These are phyloP conservation scores for Colletotrichum coccodes DNA, from an alignment of 2,329 filamentous ascomycete genomes.

Conservation along the genomic window DNA sequence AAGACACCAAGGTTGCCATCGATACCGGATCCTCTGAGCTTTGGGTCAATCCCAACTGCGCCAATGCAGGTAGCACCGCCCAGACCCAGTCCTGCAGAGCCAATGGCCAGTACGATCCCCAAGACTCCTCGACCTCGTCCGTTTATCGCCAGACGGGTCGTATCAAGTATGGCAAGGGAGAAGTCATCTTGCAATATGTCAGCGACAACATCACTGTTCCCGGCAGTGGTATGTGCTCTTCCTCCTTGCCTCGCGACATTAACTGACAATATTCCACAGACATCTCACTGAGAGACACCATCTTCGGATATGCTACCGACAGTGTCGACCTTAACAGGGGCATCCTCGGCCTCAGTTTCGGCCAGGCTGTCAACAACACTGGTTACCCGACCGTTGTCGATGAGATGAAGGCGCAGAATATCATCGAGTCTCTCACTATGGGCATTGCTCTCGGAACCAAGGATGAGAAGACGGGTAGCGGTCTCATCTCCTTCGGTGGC, in stretches of 20 bases:
- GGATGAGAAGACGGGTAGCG: slow-evolving; percentile 37
- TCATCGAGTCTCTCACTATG: slow-evolving; percentile 42
- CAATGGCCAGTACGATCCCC: slow-evolving; percentile 52
- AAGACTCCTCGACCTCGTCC: slow-evolving; percentile 37
- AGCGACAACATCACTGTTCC: slow-evolving; percentile 42
- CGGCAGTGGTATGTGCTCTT: slow-evolving; percentile 36
- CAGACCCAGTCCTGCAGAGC: slow-evolving; percentile 49
- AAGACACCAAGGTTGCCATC: slow-evolving; percentile 57
- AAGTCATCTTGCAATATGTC: slow-evolving; percentile 41
- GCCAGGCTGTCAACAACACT: slow-evolving; percentile 38
- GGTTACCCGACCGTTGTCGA: slow-evolving; percentile 43
- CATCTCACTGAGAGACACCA: slow-evolving; percentile 37
- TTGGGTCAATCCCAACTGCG: slow-evolving; percentile 64
- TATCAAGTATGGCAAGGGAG: slow-evolving; percentile 43
- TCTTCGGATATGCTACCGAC: slow-evolving; percentile 43
- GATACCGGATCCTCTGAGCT: slow-evolving; percentile 65
- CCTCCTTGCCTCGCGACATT: too few relatives aligned
- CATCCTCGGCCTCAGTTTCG: slow-evolving; percentile 45
- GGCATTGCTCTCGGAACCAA: slow-evolving; percentile 45
- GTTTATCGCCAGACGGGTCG: slow-evolving; percentile 30
- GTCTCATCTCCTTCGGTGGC: slow-evolving; percentile 54
- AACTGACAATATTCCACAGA: slow-evolving; percentile 17
- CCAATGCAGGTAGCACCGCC: slow-evolving; percentile 44
- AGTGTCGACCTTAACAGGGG: slow-evolving; percentile 42
- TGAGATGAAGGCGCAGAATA: slow-evolving; percentile 39